Evolutionary conservation across 257 asterid species (phyloP), one percentile per base, ranked within the genome.

Genomic region (Fraxinus americana): DNA sequence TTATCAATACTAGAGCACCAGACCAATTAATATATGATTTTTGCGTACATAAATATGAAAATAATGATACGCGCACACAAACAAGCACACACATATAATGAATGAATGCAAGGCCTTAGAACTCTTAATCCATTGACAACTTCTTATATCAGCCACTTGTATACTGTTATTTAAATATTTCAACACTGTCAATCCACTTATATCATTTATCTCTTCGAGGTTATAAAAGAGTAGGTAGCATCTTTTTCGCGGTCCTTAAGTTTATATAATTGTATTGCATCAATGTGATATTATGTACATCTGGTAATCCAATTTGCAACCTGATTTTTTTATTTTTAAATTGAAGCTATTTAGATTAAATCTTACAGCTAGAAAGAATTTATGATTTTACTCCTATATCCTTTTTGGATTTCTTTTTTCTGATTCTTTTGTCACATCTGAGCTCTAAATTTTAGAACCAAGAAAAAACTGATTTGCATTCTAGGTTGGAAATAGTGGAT

Each of bases 241-340:
- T 68, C 29, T 25, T 70, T 19, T 70, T 77, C 59, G 4, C 8
- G 25, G 10, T 54, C 27, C 27, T 7, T 11, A 16, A 65, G 23
- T 57, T 70, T 45, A 14, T 21, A 38, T 21, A 27, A 27, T 63
- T 21, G 48, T 9, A 57, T 77, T 36, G 17, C 32, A 70, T 70
- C 21, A 21, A 54, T 19, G 70, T 41, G 69, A 12, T 43, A 66
- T 76, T 59, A 30, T 43, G 17, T 25, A 32, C 59, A 71, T 81
- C 29, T 34, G 36, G 9, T 3, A 72, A 32, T 50, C 59, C 45
- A 57, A 29, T 57, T n/a, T 12, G 2, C 12, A 21, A 50, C 25
- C 71, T 59, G 70, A 35, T 7, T n/a, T 29, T 70, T 43, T 11
- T 43, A 14, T 29, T 74, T 30, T 11, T 11, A 7, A 35, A 70